Conservation (phyloP, 2,329 filamentous ascomycete genomes). For the Periconia digitata region DNA sequence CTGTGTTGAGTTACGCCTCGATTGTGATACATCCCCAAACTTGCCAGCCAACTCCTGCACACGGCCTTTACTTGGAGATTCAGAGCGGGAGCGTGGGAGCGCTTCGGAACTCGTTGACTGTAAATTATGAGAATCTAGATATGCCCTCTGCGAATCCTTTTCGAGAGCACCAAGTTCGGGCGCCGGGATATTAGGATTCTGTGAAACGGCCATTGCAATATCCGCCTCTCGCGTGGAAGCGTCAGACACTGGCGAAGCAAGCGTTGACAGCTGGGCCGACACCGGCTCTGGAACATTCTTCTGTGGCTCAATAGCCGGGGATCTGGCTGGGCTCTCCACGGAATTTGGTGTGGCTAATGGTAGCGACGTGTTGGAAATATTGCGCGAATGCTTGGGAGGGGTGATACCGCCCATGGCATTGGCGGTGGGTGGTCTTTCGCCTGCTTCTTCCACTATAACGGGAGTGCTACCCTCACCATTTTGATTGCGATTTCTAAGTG, state of each 20-base stretch:
- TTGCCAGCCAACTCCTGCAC: conserved; percentile 56
- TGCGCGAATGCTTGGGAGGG: conserved; percentile 44
- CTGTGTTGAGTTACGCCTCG: conserved; percentile 50
- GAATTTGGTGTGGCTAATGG: conserved; percentile 58
- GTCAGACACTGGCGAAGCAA: conserved; percentile 36
- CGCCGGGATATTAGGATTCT: conserved; percentile 20
- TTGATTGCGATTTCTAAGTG: conserved; percentile 42
- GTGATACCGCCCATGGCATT: conserved; percentile 29
- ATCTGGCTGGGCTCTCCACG: conserved; percentile 63
- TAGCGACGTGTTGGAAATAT: conserved; percentile 42
- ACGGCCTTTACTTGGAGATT: conserved; percentile 52
- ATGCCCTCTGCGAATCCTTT: conserved; percentile 37
- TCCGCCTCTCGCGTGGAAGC: conserved; percentile 39
- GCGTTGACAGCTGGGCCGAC: conserved; percentile 49
- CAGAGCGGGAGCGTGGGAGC: conserved; percentile 38
- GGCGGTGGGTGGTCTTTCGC: conserved; percentile 38
- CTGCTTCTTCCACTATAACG: conserved; percentile 58
- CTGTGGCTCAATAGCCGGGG: conserved; percentile 54
- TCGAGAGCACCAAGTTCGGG: conserved; percentile 30
- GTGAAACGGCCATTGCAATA: conserved; percentile 33
- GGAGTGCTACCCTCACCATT: conserved; percentile 49
- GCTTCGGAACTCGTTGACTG: conserved; percentile 32
- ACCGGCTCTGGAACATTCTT: conserved; percentile 49
- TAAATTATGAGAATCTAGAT: conserved; percentile 37
- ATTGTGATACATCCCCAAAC: conserved; percentile 49